Conservation (phyloP, 768 basidiomycete genomes). For the Serendipita sp. region DNA sequence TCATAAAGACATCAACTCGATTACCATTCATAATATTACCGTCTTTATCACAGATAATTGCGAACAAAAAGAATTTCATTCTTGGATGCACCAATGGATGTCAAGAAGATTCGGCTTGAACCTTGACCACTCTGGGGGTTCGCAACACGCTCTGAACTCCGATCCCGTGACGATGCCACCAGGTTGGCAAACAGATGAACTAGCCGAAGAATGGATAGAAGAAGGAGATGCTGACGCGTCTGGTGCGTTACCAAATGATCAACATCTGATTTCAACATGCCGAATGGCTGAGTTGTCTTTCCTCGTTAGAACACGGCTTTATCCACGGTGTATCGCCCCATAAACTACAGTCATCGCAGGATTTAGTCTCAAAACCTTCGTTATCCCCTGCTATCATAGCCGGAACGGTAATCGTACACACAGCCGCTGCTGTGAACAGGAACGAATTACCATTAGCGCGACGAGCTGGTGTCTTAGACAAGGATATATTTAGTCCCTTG, state of each 20-base stretch:
- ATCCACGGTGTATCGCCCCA: constrained; percentile 28
- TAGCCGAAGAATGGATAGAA: constrained; percentile 86
- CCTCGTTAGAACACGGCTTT: background rate
- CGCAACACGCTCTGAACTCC: constrained; percentile 1
- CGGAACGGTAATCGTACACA: constrained; percentile 61
- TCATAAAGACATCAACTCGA: no score
- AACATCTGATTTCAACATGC: background rate
- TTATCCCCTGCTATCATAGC: constrained; percentile 23
- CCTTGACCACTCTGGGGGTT: no score
- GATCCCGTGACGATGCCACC: constrained; percentile 22
- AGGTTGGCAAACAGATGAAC: constrained; percentile 79
- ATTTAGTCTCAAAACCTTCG: constrained; percentile 17
- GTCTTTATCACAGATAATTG: no score
- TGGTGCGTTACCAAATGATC: background rate
- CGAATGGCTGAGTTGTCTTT: background rate
- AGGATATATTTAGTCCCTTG: constrained; percentile 69
- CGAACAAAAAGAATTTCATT: no score
- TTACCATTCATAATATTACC: no score
- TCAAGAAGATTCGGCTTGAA: no score
- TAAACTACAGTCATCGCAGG: constrained; percentile 22
- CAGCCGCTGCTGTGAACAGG: constrained; percentile 31
- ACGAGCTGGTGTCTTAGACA: constrained; percentile 36
- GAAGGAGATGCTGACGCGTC: constrained; percentile 26
- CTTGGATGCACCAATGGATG: no score
- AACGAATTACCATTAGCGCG: constrained; percentile 43